Percentiles rank a stretch among this genome's conserved stretches.
Evolutionary conservation across 2,329 filamentous ascomycete genomes (phyloP).

Genomic region (Botrytis squamosa): DNA sequence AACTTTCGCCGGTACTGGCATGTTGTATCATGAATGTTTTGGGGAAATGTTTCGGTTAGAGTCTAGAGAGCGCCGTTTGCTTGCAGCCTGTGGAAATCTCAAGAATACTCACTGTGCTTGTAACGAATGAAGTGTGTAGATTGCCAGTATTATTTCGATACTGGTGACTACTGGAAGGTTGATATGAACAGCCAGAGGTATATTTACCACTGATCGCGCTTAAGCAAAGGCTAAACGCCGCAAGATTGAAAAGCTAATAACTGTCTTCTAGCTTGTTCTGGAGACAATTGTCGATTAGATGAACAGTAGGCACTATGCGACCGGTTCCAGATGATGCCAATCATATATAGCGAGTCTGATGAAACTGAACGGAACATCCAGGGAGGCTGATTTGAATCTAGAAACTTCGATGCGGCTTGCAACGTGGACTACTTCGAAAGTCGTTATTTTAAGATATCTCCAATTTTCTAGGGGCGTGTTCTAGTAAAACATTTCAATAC

Average conservation of each 20-base stretch:
- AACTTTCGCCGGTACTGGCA: background rate
- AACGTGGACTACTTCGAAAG: background rate
- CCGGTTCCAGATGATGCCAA: too few species aligned
- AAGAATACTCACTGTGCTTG: background rate
- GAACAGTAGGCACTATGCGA: background rate
- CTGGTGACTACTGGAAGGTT: background rate
- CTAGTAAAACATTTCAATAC: background rate
- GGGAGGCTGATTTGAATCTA: background rate
- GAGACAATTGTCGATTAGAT: too few species aligned
- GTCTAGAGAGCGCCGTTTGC: background rate
- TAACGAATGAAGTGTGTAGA: background rate
- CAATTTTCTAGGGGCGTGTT: background rate
- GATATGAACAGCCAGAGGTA: background rate
- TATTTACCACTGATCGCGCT: background rate
- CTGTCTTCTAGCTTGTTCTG: background rate
- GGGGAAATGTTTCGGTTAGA: background rate
- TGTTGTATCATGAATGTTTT: background rate
- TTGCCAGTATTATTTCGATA: background rate
- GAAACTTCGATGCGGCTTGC: background rate
- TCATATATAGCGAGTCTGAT: background rate
- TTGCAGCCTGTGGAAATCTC: background rate
- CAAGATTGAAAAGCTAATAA: background rate
- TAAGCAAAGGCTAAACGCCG: background rate
- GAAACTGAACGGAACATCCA: background rate
- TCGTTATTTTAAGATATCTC: background rate